A percentile compares a stretch with the other conserved stretches of the same genome.
phyloP scores from a whole-genome alignment of 2,329 filamentous ascomycete genomes.

The Arthrocladium fulminans region DNA sequence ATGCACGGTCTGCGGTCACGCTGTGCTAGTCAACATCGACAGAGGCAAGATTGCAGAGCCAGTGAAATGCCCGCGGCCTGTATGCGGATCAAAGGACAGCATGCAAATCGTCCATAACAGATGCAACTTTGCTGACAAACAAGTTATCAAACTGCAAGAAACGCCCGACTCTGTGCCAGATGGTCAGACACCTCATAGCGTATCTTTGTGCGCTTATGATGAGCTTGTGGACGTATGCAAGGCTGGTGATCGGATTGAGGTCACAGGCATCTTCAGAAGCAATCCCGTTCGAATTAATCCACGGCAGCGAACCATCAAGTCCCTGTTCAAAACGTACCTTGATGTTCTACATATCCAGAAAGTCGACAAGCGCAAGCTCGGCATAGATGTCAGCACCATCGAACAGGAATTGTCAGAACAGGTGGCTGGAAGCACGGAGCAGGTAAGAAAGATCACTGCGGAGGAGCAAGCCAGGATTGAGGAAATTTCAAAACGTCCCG shows the following conservation, averaged over 20 bases:
- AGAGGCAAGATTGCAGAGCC: conserved; percentile 94
- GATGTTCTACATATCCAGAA: conserved; percentile 95
- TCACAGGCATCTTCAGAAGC: conserved; percentile 94
- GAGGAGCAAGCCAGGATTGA: conserved; percentile 88
- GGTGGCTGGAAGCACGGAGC: conserved; percentile 63
- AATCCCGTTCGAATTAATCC: conserved; percentile 91
- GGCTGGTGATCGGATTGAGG: conserved; percentile 87
- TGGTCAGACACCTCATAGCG: conserved; percentile 93
- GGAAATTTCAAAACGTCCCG: conserved; percentile 65
- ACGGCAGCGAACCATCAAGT: conserved; percentile 82
- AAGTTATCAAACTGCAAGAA: conserved; percentile 97
- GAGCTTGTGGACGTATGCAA: conserved; percentile 97
- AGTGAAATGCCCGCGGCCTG: conserved; percentile 72
- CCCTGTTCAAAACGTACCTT: conserved; percentile 95
- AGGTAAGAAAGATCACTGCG: conserved; percentile 70
- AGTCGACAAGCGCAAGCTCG: conserved; percentile 88
- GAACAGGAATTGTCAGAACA: conserved; percentile 71
- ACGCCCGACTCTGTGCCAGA: conserved; percentile 91
- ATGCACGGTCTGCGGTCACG: conserved; percentile 87
- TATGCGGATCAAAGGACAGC: conserved; percentile 79
- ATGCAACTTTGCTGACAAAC: conserved; percentile 90
- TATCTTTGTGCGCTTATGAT: conserved; percentile 92
- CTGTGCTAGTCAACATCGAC: conserved; percentile 81
- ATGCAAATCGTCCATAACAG: conserved; percentile 99
- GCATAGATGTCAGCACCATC: conserved; percentile 80